phyloP scores from a whole-genome alignment of 2,329 filamentous ascomycete genomes.

The Fonsecaea multimorphosa region DNA sequence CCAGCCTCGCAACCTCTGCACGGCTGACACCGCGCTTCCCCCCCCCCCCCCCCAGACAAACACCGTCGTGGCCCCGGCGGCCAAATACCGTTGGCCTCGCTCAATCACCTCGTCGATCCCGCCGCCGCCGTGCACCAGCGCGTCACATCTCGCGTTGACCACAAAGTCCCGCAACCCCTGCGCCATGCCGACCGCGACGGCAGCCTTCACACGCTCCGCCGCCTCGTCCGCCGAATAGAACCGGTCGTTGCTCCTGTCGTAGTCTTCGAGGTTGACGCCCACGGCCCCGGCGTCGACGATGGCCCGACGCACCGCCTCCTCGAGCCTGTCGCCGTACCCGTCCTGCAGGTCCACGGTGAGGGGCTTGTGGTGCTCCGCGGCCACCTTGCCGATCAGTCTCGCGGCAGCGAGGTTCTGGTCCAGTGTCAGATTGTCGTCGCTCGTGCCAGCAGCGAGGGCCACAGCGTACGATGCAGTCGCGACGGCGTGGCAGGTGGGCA shows the following conservation, averaged over 20 bases:
- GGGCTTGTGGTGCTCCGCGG: slow-evolving; percentile 52
- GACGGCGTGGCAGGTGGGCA: slow-evolving; percentile 53
- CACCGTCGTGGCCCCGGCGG: slow-evolving; percentile 63
- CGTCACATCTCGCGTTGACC: slow-evolving; percentile 65
- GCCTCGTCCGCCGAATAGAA: slow-evolving; percentile 54
- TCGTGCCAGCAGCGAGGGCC: slow-evolving; percentile 53
- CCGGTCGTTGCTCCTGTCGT: slow-evolving; percentile 46
- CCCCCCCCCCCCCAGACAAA: slow-evolving; percentile 66
- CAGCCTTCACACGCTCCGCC: slow-evolving; percentile 54
- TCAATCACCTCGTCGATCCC: slow-evolving; percentile 58
- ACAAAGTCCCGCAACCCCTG: slow-evolving; percentile 62
- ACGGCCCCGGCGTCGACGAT: slow-evolving; percentile 61
- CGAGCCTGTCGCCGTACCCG: slow-evolving; percentile 60
- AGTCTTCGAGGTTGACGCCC: slow-evolving; percentile 67
- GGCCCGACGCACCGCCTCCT: slow-evolving; percentile 52
- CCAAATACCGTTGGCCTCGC: slow-evolving; percentile 63
- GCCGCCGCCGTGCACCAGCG: slow-evolving; percentile 49
- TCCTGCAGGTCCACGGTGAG: slow-evolving; percentile 67
- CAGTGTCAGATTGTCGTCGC: slow-evolving; percentile 58
- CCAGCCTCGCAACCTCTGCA: slow-evolving; percentile 57
- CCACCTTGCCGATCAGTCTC: slow-evolving; percentile 53
- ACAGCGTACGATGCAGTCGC: slow-evolving; percentile 61
- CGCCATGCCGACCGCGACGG: slow-evolving; percentile 52
- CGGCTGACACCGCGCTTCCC: slow-evolving; percentile 52
- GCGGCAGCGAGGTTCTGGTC: slow-evolving; percentile 60